Conservation (phyloP, 495 filamentous ascomycete genomes). For the Parachaetomium inaequale region DNA sequence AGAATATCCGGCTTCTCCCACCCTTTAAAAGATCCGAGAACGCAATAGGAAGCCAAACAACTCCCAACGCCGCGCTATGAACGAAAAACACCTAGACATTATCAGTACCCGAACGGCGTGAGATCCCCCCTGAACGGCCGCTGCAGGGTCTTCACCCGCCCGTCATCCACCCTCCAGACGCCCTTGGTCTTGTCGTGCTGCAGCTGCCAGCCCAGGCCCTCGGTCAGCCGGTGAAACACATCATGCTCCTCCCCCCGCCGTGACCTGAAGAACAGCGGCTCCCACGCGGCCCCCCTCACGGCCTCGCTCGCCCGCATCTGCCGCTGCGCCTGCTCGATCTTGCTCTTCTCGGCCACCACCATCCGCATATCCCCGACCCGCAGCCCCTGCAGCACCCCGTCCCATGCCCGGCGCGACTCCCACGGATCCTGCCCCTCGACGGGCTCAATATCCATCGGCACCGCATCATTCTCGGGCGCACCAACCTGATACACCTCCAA, state of each 20-base stretch:
- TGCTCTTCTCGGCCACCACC: constrained; percentile 35
- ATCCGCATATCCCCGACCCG: constrained; percentile 36
- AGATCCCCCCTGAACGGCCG: constrained; percentile 29
- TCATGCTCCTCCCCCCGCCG: constrained; percentile 22
- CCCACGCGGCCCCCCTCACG: constrained; percentile 53
- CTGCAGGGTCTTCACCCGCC: constrained; percentile 15
- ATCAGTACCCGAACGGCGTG: constrained; percentile 31
- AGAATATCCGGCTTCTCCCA: background rate
- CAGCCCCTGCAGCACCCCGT: constrained; percentile 33
- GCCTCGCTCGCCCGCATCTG: constrained; percentile 61
- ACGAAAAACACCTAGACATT: background rate
- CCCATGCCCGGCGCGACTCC: constrained; percentile 45
- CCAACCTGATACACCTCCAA: constrained; percentile 33
- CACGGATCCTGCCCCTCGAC: constrained; percentile 41
- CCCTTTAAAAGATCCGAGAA: background rate
- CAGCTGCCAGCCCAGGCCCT: constrained; percentile 22
- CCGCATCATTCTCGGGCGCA: constrained; percentile 27
- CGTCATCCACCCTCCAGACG: constrained; percentile 31
- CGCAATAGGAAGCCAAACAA: background rate
- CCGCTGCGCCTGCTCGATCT: constrained; percentile 44
- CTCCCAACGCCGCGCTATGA: constrained; percentile 14
- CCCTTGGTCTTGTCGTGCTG: constrained; percentile 34
- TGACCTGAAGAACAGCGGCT: constrained; percentile 51
- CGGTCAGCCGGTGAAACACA: constrained; percentile 27
- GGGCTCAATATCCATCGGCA: constrained; percentile 24